Conservation (phyloP, 306 rosid genomes). For the Canavalia gladiata region DNA sequence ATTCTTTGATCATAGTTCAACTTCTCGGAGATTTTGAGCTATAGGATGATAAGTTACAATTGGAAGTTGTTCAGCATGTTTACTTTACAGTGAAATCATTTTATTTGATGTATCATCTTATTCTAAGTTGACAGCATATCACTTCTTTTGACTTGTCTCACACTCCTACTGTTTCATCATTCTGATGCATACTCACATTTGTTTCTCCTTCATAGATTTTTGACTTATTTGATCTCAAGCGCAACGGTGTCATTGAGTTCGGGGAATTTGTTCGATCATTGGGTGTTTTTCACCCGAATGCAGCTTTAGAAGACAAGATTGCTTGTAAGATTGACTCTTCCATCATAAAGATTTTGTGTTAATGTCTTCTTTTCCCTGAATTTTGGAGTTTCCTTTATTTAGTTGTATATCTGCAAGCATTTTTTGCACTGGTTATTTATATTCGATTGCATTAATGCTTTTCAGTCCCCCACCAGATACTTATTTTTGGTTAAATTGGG, state of each 20-base stretch:
- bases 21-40: not conserved
- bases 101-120: not conserved
- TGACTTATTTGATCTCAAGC: constrained; percentile 80
- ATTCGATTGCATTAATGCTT: constrained; percentile 2
- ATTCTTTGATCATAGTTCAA: constrained; percentile 15
- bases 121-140: constrained; percentile 19
- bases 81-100: not conserved
- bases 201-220: constrained; percentile 63
- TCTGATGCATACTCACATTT: constrained; percentile 27
- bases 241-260: constrained; percentile 85
- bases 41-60: not conserved
- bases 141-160: constrained; percentile 10
- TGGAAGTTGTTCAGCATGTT: constrained; percentile 34
- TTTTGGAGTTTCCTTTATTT: constrained; percentile 19
- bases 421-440: not conserved
- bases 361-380: not conserved
- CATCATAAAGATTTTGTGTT: not conserved
- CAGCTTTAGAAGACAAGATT: constrained; percentile 75
- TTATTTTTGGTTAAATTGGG: constrained; percentile 39
- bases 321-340: constrained; percentile 60
- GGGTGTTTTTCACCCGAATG: constrained; percentile 83
- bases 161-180: constrained; percentile 6
- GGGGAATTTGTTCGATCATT: constrained; percentile 89
- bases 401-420: constrained; percentile 15
- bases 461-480: constrained; percentile 5